Evolutionary conservation across 805 yeast species (phyloP), one percentile per base, ranked within the genome.

Genomic region (Kuraishia molischiana): DNA sequence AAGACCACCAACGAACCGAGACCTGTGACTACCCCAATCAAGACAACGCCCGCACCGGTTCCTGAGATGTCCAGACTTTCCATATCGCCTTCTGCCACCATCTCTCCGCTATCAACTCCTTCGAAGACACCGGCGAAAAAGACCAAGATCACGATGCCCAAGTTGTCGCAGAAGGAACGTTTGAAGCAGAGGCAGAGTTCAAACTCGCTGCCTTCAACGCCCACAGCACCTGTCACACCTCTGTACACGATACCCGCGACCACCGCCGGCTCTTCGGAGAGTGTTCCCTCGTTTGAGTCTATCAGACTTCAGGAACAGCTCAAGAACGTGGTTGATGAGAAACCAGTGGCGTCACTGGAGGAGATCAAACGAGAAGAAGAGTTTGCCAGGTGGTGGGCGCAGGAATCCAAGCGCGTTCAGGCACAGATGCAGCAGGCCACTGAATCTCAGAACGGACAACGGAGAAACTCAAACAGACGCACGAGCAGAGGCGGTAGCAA

Each of bases 341-440:
- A 47, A 22, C 51, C 49, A 40, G 59, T 61, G 35, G 65, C 65
- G 38, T 66, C 84, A 1, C 55, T 84, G 32, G 77, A 73, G 34
- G 95, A 87, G 41, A 71, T 82, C 34, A 80, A 79, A 51, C 79
- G 79, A 45, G 95, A 87, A 44, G 85, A 84, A 50, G 86, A 79
- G 51, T 87, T 87, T 62, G 87, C 79, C 21, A 69, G 62, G 42
- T 87, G 96, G 96, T 87, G 95, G 89, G 81, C 74, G 28, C 77
- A 74, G 45, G 95, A 87, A 50, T 69, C 85, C 38, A 64, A 65
- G n/a, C 64, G 70, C 37, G 81, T 80, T 5, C 90, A 81, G 51
- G 50, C 50, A 19, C 61, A 61, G 39, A 45, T 61, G 48, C 45
- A 47, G 13, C 26, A 22, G 26, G 26, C 26, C 11, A 11, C 26